Conservation (phyloP, 176 grass and related monocot genomes). For the Triticum timopheevii region DNA sequence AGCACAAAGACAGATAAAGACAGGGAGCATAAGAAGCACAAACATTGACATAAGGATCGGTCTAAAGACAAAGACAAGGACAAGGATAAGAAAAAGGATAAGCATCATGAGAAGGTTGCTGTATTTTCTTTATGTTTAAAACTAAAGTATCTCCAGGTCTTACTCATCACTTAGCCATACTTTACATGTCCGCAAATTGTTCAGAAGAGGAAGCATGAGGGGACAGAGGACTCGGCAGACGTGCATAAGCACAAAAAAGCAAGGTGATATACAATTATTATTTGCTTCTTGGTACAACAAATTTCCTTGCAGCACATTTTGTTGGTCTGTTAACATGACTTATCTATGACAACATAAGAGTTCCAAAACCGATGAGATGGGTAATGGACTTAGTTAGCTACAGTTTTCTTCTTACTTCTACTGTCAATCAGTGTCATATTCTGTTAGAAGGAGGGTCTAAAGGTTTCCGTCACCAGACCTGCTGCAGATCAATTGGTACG, state of each 20-base stretch:
- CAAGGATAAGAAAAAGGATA: conserved; percentile 87
- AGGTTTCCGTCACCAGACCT: conserved; percentile 4
- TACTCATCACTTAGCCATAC: background rate
- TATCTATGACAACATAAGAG: conserved; percentile 48
- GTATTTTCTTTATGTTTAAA: conserved; percentile 4
- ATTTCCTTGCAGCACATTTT: background rate
- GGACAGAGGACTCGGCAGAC: conserved; percentile 44
- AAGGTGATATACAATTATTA: conserved; percentile 42
- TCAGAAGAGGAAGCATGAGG: conserved; percentile 69
- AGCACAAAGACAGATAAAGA: conserved; percentile 90
- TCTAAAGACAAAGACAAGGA: conserved; percentile 73
- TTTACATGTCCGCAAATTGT: conserved; percentile 15
- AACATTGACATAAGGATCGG: conserved; percentile 88
- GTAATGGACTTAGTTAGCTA: conserved; percentile 43
- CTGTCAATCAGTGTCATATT: conserved; percentile 24
- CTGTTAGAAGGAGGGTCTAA: conserved; percentile 12
- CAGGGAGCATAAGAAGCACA: conserved; percentile 97
- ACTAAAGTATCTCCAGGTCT: background rate
- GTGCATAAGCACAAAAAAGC: conserved; percentile 69
- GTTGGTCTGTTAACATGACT: conserved; percentile 10
- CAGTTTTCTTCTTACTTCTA: conserved; percentile 12
- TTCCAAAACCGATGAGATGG: conserved; percentile 56
- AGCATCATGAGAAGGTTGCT: conserved; percentile 81
- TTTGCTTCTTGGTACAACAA: conserved; percentile 18
- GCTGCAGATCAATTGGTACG: conserved; percentile 13